Base-by-base conservation (phyloP, 2,329 filamentous ascomycete genomes). In the Didymella keratinophila region DNA sequence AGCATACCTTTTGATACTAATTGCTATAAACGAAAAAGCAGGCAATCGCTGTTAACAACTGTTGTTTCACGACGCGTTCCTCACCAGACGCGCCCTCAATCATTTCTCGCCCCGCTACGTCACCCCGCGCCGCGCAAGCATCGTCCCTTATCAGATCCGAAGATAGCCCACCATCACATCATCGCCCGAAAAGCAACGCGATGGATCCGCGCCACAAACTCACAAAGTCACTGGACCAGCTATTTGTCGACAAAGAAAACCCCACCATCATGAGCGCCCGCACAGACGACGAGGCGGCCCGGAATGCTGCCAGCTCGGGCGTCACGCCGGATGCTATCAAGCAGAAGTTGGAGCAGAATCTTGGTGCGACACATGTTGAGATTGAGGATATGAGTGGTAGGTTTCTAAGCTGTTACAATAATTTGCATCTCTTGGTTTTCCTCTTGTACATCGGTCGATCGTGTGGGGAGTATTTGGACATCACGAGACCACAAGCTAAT, bases 321-420 rank as follows among this genome's bases (percentile, higher is more conserved):
- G 88, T 97, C 71, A 94, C 92, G 42, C 88, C 92, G 60, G 87
- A 87, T 36, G 84, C 83, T 47, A 83, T 98, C 53, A 87, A 85
- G 72, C 80, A 81, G 42, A 90, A 89, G 59, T 84, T 97, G 67
- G 84, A 82, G 36, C 81, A 89, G 68, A 87, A 88, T 64, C 82
- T 97, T 53, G 83, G 87, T 56, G 92, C 93, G 21, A 83, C 84
- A 27, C 86, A 96, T 79, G 92, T 97, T 63, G 89, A 95, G 71
- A 92, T 97, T 68, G 90, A 91, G 64, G 94, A 98, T 79, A 87
- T 96, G 83, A 97, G 93, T 64, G 94, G 93, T 96, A 85, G 8
- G 34, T 56, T 51, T 23, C 12, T 9, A 16, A 18, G 30, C 36
- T n/a, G 11, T 18, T 12, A 11, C 7, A 2, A 43, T 8, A 5